phyloP scores from a whole-genome alignment of 202 grass and related monocot genomes.

The Zizania palustris region DNA sequence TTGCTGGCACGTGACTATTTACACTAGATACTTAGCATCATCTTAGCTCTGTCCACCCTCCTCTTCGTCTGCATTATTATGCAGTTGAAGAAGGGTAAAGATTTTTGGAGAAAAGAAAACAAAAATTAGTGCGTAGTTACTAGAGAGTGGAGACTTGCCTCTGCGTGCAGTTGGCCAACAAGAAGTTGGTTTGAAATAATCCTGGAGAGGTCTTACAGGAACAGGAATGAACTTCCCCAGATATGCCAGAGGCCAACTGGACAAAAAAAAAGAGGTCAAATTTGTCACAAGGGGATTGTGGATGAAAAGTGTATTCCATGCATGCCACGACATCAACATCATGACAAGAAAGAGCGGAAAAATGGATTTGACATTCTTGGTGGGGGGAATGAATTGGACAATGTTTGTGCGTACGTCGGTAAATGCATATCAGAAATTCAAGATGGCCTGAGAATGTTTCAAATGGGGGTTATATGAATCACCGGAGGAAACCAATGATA shows the following conservation, averaged over 20 bases:
- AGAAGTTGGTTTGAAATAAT: conserved; percentile 46
- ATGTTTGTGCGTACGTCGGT: background rate
- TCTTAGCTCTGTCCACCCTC: conserved; percentile 25
- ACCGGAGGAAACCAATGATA: too few relatives aligned
- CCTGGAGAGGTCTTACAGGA: conserved; percentile 47
- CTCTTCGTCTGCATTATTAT: conserved; percentile 45
- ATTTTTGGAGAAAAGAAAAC: background rate
- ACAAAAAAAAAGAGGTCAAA: conserved; percentile 29
- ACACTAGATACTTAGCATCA: conserved; percentile 12
- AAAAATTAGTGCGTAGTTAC: background rate
- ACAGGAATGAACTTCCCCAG: conserved; percentile 68
- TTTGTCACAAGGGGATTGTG: background rate
- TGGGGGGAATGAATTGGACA: too few relatives aligned
- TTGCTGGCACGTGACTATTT: conserved; percentile 38
- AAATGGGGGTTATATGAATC: background rate
- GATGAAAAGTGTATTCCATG: background rate
- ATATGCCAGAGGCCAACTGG: conserved; percentile 70
- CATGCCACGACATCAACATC: conserved; percentile 2
- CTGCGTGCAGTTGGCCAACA: conserved; percentile 33
- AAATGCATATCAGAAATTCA: conserved; percentile 1
- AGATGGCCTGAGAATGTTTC: background rate
- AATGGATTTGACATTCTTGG: too few relatives aligned
- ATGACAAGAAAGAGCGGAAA: background rate
- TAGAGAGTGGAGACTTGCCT: conserved; percentile 37
- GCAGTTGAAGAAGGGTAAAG: background rate